Base-by-base conservation (phyloP, 2,329 filamentous ascomycete genomes). In the Pezicula radicicola region DNA sequence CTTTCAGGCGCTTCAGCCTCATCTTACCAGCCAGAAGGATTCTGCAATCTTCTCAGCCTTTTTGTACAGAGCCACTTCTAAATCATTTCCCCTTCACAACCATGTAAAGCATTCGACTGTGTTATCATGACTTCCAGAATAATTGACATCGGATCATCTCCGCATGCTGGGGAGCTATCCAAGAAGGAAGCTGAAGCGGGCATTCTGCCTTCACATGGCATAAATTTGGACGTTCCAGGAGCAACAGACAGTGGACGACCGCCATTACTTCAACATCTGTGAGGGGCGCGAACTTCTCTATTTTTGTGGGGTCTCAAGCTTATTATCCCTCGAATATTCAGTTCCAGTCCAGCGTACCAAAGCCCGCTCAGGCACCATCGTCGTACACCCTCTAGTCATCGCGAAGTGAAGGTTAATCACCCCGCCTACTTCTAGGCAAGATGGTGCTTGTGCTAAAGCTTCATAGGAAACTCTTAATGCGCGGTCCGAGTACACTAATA, bases 381-480 rank as follows among this genome's bases (percentile, higher is more conserved):
- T 58, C 79, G 84, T 55, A 77, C 78, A 49, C 78, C 80, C 48
- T 86, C 83, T 49, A 74, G 76, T 43, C 79, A 80, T 44, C 76
- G 79, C 67, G 75, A 74, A 60, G 83, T 88, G 56, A 88, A 88
- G 73, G 80, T 83, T 60, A 52, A 68, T 63, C 35, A 36, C 25
- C 49, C 25, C 43, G 43, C 42, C 27, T 27, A 25, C 9, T 30
- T 15, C 25, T 27, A 43, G 16, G n/a, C 25, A 46, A 33, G 43
- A 36, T 12, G 18, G 27, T 53, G 21, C 39, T 46, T 18, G 46
- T 48, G 45, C 40, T 25, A 25, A 25, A 25, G 25, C 25, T 28
- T 37, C 9, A 19, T 62, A 93, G 88, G 92, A 96, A 83, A 97
- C 93, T 3, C 83, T 96, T 63, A 87, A 97, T 76, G 93, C 93